Evolutionary conservation across 371 early-diverging fungal genomes (phyloP), one percentile per base, ranked within the genome.

Genomic region (Smittium mucronatum): DNA sequence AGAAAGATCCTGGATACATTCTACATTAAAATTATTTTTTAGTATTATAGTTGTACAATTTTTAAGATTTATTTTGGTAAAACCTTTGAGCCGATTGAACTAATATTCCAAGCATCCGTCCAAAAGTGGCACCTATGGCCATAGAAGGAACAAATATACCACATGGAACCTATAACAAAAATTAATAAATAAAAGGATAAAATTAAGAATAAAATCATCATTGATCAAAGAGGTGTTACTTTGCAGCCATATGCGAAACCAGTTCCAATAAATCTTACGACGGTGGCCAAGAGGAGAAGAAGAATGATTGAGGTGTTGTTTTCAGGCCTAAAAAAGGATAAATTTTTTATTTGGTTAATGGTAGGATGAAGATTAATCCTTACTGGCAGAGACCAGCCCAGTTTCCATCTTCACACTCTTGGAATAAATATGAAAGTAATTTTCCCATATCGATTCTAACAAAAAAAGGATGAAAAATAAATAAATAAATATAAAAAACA

Each of bases 101-200:
- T n/a, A 88, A 68, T 28, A 95, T 83, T 25, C 95, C 98, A n/a
- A 95, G 76, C 74, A 92, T 84, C 28, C 98, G 84, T 1, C 98
- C 98, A 71, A 88, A 88, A 32, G 87, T 79, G 0, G 96, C 97
- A 15, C 98, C 98, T 29, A 93, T 84, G 26, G 88, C 91, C 87
- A 98, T 89, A 34, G 89, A 86, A 0, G 97, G 95, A 29, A 93
- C 84, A 75, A 97, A 95, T 1, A 93, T 87, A 36, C 98, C 97
- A 29, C 91, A 91, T 16, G 98, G 97, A 15, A 94, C 47, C 47
- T 47, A 47, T 47, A 47, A 47, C 5, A 47, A 11, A 21, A 21
- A 11, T 47, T 21, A 47, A 11, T 11, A 47, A 47, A n/a, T n/a
- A n/a, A n/a, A n/a, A n/a, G n/a, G n/a, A n/a, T n/a, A n/a, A n/a